Conservation (phyloP, 106 monocot genomes). For the Alisma plantagoaquatica region DNA sequence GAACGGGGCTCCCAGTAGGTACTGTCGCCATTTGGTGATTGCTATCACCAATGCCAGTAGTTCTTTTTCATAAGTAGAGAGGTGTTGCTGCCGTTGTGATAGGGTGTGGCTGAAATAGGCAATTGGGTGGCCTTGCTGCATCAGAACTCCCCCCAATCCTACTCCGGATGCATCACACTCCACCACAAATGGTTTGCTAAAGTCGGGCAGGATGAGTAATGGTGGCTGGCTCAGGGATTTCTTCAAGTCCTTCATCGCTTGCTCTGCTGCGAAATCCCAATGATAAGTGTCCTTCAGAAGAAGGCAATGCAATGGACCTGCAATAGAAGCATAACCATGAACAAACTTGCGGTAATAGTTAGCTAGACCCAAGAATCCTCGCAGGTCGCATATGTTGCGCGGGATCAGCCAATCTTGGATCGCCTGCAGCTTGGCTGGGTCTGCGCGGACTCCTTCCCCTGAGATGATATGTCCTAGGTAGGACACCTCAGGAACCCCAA, state of each 20-base stretch:
- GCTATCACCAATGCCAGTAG: not conserved
- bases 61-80: not conserved
- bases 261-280: not conserved
- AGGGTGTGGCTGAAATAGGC: constrained; percentile 4
- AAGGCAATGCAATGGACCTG: not conserved
- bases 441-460: not conserved
- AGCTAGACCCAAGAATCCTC: constrained; percentile 1
- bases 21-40: not conserved
- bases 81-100: not conserved
- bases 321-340: not conserved
- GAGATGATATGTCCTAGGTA: constrained; percentile 2
- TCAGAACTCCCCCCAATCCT: not conserved
- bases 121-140: constrained; percentile 1
- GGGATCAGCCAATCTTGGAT: not conserved
- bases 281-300: constrained; percentile 1
- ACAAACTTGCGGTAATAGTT: constrained; percentile 4
- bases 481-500: not conserved
- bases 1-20: not conserved
- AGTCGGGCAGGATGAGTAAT: not conserved
- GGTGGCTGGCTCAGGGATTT: not conserved
- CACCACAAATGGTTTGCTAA: constrained; percentile 1
- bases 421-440: not conserved
- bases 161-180: constrained; percentile 6
- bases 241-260: not conserved
- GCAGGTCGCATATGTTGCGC: not conserved